Evolutionary conservation across 805 yeast species (phyloP), one percentile per base, ranked within the genome.

Genomic region (Groenewaldozyma salmanticensis): DNA sequence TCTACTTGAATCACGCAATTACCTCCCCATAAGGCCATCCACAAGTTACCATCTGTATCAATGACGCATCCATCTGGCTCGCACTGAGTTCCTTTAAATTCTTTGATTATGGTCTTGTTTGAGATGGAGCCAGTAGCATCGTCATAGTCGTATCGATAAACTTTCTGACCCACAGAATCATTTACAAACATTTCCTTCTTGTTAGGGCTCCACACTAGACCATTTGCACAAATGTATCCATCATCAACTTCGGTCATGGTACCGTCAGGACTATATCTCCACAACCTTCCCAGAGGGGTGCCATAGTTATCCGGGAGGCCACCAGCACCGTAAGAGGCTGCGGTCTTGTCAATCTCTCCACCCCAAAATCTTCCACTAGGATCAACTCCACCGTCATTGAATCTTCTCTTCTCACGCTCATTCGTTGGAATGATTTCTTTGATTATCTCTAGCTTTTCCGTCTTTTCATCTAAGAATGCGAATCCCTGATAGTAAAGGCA

Each of bases 321-420:
- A 3, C 53, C 54, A 4, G 54, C 52, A 7, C 64, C 64, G 16
- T 37, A 41, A 4, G 52, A 41, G 19, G 56, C 45, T 11, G 55
- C 55, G 24, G 42, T 40, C 33, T 48, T 49, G 38, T 60, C 65
- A 27, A 60, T 53, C 46, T 61, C 66, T 13, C 60, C 61, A 20
- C 74, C 77, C 77, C 77, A 83, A 40, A 86, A 70, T 49, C 78
- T 70, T 2, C 95, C 94, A 54, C 74, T 65, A 5, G 84, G 81
- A 44, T 83, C 87, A 35, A 83, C 72, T 34, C 76, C 75, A 0
- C 95, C 95, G 55, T 86, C 96, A 55, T 86, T 86, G 33, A 92
- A 78, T 54, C 85, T 48, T 34, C 58, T 42, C 33, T 44, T 45
- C 19, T 42, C 37, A 31, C 60, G 52, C 19, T 57, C 61, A 19